phyloP scores from a whole-genome alignment of 2,329 filamentous ascomycete genomes.

The Xylaria multiplex region DNA sequence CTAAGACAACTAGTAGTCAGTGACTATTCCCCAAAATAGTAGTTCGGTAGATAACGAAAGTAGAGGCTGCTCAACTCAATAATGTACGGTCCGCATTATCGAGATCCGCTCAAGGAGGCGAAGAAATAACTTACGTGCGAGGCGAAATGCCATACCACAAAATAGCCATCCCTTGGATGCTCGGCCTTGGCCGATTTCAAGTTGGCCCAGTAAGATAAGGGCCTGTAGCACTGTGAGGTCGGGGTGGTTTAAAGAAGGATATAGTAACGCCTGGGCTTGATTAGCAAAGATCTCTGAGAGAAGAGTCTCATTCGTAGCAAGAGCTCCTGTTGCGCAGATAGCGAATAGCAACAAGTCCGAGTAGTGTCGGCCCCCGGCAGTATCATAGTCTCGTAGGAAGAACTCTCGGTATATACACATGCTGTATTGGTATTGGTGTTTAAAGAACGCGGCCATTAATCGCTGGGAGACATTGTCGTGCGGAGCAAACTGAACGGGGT shows the following conservation, averaged over 20 bases:
- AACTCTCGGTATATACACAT: slow-evolving; percentile 63
- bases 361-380: slow-evolving; percentile 58
- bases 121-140: slow-evolving; percentile 49
- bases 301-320: slow-evolving; percentile 55
- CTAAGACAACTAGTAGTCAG: slow-evolving; percentile 19
- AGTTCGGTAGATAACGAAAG: background rate
- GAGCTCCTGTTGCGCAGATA: slow-evolving; percentile 60
- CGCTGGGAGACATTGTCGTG: slow-evolving; percentile 57
- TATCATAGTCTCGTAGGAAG: slow-evolving; percentile 61
- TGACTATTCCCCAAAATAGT: background rate
- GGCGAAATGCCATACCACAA: slow-evolving; percentile 62
- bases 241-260: slow-evolving; percentile 56
- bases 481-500: slow-evolving; percentile 53
- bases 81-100: background rate
- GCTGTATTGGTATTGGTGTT: slow-evolving; percentile 59
- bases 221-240: slow-evolving; percentile 60
- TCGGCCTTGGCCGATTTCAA: slow-evolving; percentile 59
- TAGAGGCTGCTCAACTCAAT: no score
- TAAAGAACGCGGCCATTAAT: slow-evolving; percentile 61
- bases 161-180: slow-evolving; percentile 62
- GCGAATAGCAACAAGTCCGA: slow-evolving; percentile 60
- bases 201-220: slow-evolving; percentile 57
- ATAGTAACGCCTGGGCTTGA: slow-evolving; percentile 58
- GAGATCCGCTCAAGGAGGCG: background rate
- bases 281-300: slow-evolving; percentile 57